A percentile compares a stretch with the other conserved stretches of the same genome.
These are phyloP conservation scores for Aspergillus bertholletiae DNA, from an alignment of 495 filamentous ascomycete species.

Conservation along the genomic window DNA sequence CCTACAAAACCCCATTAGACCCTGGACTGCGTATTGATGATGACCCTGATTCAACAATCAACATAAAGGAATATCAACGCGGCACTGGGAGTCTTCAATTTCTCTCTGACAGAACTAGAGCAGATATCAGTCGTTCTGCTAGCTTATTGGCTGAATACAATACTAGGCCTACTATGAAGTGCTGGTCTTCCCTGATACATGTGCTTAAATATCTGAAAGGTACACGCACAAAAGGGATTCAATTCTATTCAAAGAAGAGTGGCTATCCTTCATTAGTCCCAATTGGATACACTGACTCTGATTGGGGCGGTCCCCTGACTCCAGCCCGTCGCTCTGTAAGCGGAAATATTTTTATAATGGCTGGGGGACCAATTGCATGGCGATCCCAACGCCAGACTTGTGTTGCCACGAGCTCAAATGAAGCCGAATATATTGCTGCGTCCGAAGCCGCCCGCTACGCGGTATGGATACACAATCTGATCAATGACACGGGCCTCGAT, in stretches of 20 bases:
- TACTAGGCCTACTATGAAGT: background rate
- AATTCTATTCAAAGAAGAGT: background rate
- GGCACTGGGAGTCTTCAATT: background rate
- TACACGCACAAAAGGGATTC: background rate
- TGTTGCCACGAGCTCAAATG: background rate
- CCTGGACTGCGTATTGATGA: background rate
- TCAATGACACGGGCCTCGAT: too few relatives aligned
- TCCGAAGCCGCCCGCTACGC: background rate
- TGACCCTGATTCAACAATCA: background rate
- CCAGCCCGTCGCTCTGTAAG: background rate
- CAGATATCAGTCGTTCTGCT: background rate
- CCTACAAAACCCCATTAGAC: background rate
- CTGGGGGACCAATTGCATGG: background rate
- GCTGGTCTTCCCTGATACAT: background rate
- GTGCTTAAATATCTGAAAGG: background rate
- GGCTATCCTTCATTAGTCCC: too few relatives aligned
- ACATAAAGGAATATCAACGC: background rate
- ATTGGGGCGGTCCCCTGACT: background rate
- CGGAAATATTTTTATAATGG: background rate
- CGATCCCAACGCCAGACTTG: background rate
- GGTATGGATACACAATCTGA: too few relatives aligned
- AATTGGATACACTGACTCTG: background rate
- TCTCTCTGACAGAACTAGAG: background rate
- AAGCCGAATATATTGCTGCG: background rate
- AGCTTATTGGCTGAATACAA: background rate